Conservation (phyloP, 2,329 filamentous ascomycete genomes). For the Rhynchosporium agropyri region DNA sequence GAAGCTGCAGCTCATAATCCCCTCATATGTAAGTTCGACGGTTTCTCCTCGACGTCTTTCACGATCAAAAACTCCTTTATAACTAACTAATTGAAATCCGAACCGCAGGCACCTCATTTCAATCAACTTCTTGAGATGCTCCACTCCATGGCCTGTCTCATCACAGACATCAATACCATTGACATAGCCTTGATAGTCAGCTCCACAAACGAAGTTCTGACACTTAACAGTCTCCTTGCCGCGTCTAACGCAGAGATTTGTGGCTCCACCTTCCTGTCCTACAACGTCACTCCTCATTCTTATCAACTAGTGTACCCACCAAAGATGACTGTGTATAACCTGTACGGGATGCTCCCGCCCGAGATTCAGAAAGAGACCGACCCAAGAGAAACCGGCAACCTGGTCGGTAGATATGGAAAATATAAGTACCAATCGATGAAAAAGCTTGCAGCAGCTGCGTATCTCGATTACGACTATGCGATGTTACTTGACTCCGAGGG, state of each 20-base stretch:
- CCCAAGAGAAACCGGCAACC: neutral
- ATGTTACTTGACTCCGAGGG: conserved; percentile 7
- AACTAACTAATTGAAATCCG: neutral
- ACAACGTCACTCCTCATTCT: neutral
- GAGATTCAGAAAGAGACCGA: neutral
- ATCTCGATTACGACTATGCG: conserved; percentile 4
- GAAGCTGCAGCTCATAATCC: conserved; percentile 1
- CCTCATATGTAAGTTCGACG: neutral
- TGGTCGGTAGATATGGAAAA: conserved; percentile 2
- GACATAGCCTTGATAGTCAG: conserved; percentile 1
- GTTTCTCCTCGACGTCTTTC: neutral
- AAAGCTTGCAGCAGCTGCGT: conserved; percentile 7
- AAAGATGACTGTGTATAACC: neutral
- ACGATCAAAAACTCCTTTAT: too few species aligned
- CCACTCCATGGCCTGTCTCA: conserved; percentile 13
- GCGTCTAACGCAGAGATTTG: neutral
- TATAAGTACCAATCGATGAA: conserved; percentile 15
- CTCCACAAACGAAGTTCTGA: neutral
- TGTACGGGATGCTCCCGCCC: neutral
- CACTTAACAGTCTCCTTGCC: neutral
- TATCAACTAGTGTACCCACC: neutral
- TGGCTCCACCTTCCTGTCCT: conserved; percentile 1
- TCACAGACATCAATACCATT: conserved; percentile 1
- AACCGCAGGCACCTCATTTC: conserved; percentile 1
- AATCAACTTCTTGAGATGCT: conserved; percentile 10